Evolutionary conservation across 306 rosid species (phyloP).

Genomic region (Senna siamea): DNA sequence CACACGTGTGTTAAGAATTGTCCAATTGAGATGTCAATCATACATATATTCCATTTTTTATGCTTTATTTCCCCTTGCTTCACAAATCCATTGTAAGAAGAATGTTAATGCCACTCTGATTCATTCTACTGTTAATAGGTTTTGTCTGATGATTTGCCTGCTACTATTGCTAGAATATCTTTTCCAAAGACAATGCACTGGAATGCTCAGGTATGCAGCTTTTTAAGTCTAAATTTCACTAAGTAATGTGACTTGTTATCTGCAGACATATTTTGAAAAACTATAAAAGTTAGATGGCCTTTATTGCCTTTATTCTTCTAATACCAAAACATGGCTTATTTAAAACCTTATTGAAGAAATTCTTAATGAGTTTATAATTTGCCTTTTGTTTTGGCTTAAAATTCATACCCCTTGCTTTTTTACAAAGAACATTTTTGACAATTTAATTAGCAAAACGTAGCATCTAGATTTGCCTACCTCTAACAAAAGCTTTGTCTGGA

Average conservation of each 20-base stretch:
- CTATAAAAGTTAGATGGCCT: neutral
- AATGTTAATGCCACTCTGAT: slow-evolving; percentile 24
- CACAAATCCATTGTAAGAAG: slow-evolving; percentile 5
- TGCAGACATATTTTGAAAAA: slow-evolving; percentile 5
- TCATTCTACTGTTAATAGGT: slow-evolving; percentile 55
- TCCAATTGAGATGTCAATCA: slow-evolving; percentile 1
- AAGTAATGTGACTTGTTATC: neutral
- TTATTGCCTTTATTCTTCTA: neutral
- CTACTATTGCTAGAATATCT: slow-evolving; percentile 71
- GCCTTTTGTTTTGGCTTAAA: neutral
- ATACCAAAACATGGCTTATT: neutral
- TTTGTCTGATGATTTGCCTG: slow-evolving; percentile 81
- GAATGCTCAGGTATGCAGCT: slow-evolving; percentile 79
- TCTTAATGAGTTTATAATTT: neutral
- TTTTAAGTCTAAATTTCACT: slow-evolving; percentile 14
- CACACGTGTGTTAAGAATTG: slow-evolving; percentile 5
- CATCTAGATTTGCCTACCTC: no score
- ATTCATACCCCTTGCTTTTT: no score
- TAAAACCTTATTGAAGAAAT: neutral
- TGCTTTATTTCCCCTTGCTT: slow-evolving; percentile 26
- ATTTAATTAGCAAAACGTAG: no score
- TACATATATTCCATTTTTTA: slow-evolving; percentile 22
- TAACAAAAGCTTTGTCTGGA: no score
- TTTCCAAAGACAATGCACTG: slow-evolving; percentile 97
- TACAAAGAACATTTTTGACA: no score